phyloP scores from a whole-genome alignment of 1,139 yeast species.

The Magnusiomyces fungicola region DNA sequence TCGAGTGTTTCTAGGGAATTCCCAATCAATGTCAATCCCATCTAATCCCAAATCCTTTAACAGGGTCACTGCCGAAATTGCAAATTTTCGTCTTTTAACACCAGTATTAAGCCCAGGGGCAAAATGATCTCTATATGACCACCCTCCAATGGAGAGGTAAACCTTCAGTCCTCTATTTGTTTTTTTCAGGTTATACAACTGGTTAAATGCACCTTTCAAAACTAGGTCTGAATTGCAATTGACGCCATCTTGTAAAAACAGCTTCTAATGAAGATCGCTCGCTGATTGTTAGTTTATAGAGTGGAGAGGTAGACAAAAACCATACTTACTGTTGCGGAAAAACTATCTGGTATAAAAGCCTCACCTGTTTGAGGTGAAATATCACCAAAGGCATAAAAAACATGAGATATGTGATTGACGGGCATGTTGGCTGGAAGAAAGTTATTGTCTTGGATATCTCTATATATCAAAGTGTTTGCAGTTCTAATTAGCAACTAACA shows the following conservation, averaged over 20 bases:
- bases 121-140: slow-evolving; percentile 58
- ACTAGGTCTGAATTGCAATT: slow-evolving; percentile 18
- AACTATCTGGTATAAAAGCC: slow-evolving; percentile 50
- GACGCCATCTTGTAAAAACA: slow-evolving; percentile 18
- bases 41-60: slow-evolving; percentile 61
- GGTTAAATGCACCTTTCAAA: slow-evolving; percentile 48
- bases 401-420: slow-evolving; percentile 47
- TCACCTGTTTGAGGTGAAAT: slow-evolving; percentile 50
- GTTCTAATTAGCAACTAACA: too few species aligned
- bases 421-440: slow-evolving; percentile 66
- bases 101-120: slow-evolving; percentile 39
- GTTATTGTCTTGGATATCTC: slow-evolving; percentile 65
- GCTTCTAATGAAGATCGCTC: too few species aligned
- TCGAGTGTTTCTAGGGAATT: slow-evolving; percentile 51
- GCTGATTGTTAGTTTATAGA: too few species aligned
- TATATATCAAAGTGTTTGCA: too few species aligned
- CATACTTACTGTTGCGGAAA: slow-evolving; percentile 54
- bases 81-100: slow-evolving; percentile 41
- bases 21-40: slow-evolving; percentile 95
- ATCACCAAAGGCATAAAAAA: slow-evolving; percentile 70
- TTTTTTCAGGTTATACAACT: slow-evolving; percentile 45
- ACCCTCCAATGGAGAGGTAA: slow-evolving; percentile 81
- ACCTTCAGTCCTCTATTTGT: slow-evolving; percentile 47
- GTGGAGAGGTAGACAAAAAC: too few species aligned
- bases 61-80: slow-evolving; percentile 41